These are phyloP conservation scores for Sphaerostilbella broomeana DNA, from an alignment of 2,329 filamentous ascomycete species.

Conservation along the genomic window DNA sequence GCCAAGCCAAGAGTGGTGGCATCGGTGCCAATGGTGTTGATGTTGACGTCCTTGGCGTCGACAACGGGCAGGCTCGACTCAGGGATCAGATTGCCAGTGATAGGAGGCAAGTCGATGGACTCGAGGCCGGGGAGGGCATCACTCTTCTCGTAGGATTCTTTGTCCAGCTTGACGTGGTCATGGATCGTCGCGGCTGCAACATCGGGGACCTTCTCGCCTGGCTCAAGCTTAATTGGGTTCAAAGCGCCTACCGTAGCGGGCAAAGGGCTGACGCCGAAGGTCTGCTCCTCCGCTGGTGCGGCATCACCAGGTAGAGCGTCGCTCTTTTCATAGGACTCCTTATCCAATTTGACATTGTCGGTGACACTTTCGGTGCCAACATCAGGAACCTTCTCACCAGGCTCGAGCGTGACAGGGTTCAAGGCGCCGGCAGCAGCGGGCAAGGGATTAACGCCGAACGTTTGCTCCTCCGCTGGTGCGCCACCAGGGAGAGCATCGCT, in stretches of 20 bases:
- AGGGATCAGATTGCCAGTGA: constrained; percentile 63
- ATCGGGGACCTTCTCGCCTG: constrained; percentile 76
- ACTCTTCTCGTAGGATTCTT: constrained; percentile 79
- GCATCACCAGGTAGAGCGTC: constrained; percentile 53
- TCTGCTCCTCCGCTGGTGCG: constrained; percentile 21
- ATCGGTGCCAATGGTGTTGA: constrained; percentile 47
- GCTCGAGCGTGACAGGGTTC: constrained; percentile 73
- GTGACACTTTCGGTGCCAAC: constrained; percentile 64
- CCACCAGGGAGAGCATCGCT: constrained; percentile 56
- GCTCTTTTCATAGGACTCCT: constrained; percentile 79
- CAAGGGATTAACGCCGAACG: constrained; percentile 54
- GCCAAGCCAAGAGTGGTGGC: constrained; percentile 65
- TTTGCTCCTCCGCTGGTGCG: constrained; percentile 21
- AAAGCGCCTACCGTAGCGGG: constrained; percentile 57
- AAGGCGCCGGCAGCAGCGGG: constrained; percentile 57
- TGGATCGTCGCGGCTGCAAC: constrained; percentile 64
- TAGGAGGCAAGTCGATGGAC: constrained; percentile 43
- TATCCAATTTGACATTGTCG: constrained; percentile 67
- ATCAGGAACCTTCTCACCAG: constrained; percentile 76
- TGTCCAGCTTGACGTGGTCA: constrained; percentile 67
- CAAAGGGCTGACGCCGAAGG: constrained; percentile 54
- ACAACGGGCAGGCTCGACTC: constrained; percentile 72
- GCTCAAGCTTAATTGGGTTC: constrained; percentile 73
- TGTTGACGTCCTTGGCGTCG: constrained; percentile 35
- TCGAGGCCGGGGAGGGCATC: constrained; percentile 55